A percentile compares a stretch with the other conserved stretches of the same genome.
Conservation (phyloP, 768 basidiomycete genomes). For the Lactifluus pinguis region DNA sequence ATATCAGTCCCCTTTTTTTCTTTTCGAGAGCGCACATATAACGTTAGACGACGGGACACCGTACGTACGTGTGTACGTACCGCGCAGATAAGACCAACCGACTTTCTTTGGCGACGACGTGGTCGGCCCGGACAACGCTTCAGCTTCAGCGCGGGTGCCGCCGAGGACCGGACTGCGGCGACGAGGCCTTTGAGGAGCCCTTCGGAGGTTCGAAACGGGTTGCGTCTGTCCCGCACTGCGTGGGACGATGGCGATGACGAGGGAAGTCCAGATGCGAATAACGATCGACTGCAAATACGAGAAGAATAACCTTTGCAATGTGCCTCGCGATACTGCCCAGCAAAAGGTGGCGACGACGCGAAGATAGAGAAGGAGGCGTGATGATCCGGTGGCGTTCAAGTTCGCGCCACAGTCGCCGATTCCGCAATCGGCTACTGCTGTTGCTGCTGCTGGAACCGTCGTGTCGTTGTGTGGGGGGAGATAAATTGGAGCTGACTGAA, state of each 20-base stretch:
- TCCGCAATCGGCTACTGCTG: not conserved
- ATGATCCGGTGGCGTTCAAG: not conserved
- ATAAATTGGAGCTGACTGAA: not conserved
- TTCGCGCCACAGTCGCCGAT: not conserved
- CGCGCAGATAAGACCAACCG: constrained; percentile 10
- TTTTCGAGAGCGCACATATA: no score
- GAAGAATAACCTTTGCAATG: not conserved
- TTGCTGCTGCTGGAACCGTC: not conserved
- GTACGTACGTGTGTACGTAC: no score
- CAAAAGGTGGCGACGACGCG: not conserved
- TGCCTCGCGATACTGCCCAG: not conserved
- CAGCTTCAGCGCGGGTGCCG: not conserved
- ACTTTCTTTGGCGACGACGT: not conserved
- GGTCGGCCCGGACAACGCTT: not conserved
- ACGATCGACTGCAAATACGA: not conserved
- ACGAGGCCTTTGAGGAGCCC: no score
- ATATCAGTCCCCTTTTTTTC: not conserved
- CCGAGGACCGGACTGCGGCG: no score
- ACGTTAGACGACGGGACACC: no score
- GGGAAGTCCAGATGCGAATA: not conserved
- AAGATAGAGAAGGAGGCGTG: not conserved
- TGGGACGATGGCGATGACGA: not conserved
- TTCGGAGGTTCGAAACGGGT: no score
- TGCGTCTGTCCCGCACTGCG: not conserved
- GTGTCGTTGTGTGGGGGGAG: not conserved